phyloP scores from a whole-genome alignment of 768 basidiomycete genomes.

The Podaxis mareebaensis region DNA sequence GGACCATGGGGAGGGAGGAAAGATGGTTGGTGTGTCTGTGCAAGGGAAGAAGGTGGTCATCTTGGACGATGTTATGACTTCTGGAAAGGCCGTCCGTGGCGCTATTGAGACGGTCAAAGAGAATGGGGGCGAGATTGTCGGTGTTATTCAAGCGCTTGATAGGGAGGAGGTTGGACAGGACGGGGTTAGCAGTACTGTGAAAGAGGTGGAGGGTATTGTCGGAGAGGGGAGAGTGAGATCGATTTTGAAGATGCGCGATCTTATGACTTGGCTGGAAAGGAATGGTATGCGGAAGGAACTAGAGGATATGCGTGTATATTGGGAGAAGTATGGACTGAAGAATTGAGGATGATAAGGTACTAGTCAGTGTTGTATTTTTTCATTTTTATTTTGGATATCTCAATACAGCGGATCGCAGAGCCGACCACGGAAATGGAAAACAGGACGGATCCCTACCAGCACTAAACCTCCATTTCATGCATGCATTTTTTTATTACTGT shows the following conservation, averaged over 20 bases:
- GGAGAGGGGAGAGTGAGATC: constrained; percentile 73
- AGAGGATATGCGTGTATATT: constrained; percentile 74
- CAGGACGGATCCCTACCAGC: too few species aligned
- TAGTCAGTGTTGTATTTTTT: too few species aligned
- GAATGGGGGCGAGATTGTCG: constrained; percentile 81
- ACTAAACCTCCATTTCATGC: too few species aligned
- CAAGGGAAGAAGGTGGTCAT: constrained; percentile 81
- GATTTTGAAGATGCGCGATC: constrained; percentile 82
- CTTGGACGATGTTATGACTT: constrained; percentile 96
- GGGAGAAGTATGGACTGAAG: constrained; percentile 70
- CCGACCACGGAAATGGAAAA: too few species aligned
- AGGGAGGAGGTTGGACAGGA: constrained; percentile 82
- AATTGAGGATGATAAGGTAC: constrained; percentile 7
- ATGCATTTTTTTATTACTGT: too few species aligned
- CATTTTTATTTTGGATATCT: too few species aligned
- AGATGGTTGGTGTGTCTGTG: constrained; percentile 85
- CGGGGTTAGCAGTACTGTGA: constrained; percentile 68
- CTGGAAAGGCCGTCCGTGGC: constrained; percentile 83
- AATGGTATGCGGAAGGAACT: constrained; percentile 66
- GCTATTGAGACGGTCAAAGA: constrained; percentile 73
- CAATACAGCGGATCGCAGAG: too few species aligned
- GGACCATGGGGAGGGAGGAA: constrained; percentile 94
- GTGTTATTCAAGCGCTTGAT: constrained; percentile 86
- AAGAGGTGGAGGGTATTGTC: constrained; percentile 76
- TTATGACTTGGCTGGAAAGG: constrained; percentile 81